Evolutionary conservation across 805 yeast species (phyloP), one percentile per base, ranked within the genome.

Genomic region (Saccharomyces kudriavzevii): DNA sequence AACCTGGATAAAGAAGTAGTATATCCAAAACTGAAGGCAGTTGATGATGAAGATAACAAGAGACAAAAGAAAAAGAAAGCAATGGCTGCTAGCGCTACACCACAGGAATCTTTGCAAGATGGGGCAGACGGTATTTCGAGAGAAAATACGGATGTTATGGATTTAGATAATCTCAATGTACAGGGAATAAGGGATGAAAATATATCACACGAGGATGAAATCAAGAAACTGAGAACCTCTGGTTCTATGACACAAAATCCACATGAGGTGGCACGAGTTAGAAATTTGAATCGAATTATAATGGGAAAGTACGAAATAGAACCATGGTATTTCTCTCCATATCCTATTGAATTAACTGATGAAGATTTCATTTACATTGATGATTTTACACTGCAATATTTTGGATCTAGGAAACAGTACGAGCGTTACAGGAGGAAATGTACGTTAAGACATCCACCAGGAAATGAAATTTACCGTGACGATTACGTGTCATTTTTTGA

Each of bases 241-340:
- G 99, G 99, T 2, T 91, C 98, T 0, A 94, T 94, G 98, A 87
- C 94, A 10, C 99, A 94, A 70, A 85, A 85, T 56, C 79, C 83
- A 53, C 81, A 78, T 53, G 98, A 92, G 65, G 87, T 92, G 25
- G 90, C 98, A 0, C 78, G 94, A 53, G 97, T 94, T 48, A 79
- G 98, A 60, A 94, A 94, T 66, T 76, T 94, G 57, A 76, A 80
- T 48, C 78, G 81, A 52, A 81, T 94, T 4, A 85, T 89, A 3
- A 82, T 94, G 72, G 99, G 99, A 1, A 86, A 85, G 58, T 89
- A 84, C 69, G 87, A 87, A 60, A 89, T 94, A 51, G 99, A 94
- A 68, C 99, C 99, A 1, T 94, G 99, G 99, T 94, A 94, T 71
- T 94, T 94, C 65, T 87, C 96, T 1, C 98, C 99, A 0, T 94